Evolutionary conservation across 768 basidiomycete species (phyloP).

Genomic region (Trametes cubensis): DNA sequence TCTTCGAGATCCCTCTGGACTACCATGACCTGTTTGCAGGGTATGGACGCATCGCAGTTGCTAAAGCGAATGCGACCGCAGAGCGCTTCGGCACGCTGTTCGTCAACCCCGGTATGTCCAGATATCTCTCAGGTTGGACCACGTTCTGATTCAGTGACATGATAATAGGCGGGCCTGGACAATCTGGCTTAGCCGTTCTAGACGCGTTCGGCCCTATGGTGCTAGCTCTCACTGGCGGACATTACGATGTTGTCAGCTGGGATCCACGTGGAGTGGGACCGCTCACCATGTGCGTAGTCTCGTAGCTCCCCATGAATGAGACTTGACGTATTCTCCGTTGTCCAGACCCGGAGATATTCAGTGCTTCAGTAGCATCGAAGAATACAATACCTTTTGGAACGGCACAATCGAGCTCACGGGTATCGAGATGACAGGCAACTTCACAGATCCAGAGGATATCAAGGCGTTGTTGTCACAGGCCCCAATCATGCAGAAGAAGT

Average conservation of each 20-base stretch:
- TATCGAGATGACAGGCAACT: conserved; percentile 16
- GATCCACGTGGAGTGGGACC: conserved; percentile 18
- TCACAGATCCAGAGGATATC: conserved; percentile 15
- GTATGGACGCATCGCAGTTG: background rate
- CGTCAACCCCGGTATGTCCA: conserved; percentile 1
- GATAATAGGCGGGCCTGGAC: conserved; percentile 2
- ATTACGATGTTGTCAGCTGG: conserved; percentile 20
- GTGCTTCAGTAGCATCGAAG: conserved; percentile 11
- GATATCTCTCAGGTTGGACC: no score
- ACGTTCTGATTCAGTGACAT: background rate
- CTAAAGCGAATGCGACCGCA: background rate
- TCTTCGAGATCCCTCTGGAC: conserved; percentile 13
- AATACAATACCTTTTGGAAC: conserved; percentile 15
- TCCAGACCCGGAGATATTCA: conserved; percentile 13
- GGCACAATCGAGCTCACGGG: conserved; percentile 15
- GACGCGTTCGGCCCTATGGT: background rate
- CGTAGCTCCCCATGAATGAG: no score
- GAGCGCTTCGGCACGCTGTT: background rate
- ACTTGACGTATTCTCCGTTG: background rate
- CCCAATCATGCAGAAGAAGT: conserved; percentile 16
- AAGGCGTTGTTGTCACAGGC: conserved; percentile 12
- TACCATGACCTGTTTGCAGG: conserved; percentile 7
- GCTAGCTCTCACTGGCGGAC: conserved; percentile 1
- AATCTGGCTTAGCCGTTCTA: background rate
- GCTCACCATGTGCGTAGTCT: conserved; percentile 7